phyloP scores from a whole-genome alignment of 768 basidiomycete genomes.

The Leccinum subtestaceum region DNA sequence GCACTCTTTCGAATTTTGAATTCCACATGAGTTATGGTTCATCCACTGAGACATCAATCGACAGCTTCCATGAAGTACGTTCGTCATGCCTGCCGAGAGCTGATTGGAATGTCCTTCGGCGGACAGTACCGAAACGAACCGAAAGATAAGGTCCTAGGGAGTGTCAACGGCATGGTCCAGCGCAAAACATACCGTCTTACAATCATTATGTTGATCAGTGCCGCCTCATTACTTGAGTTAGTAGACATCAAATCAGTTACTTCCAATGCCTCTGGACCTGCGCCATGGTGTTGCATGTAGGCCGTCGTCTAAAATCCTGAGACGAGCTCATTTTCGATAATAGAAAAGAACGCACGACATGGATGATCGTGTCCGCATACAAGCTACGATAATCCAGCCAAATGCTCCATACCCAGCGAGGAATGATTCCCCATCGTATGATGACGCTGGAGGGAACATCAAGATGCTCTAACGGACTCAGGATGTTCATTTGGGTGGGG shows the following conservation, averaged over 20 bases:
- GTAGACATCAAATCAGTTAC: conserved; percentile 1
- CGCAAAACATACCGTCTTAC: conserved; percentile 16
- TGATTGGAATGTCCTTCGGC: conserved; percentile 8
- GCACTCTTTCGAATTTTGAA: conserved; percentile 29
- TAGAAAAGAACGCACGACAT: conserved; percentile 40
- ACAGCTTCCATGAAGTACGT: conserved; percentile 21
- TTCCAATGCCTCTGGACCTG: conserved; percentile 1
- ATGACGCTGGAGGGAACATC: conserved; percentile 49
- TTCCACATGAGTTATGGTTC: conserved; percentile 20
- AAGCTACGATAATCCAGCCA: conserved; percentile 56
- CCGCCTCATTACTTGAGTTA: conserved; percentile 2
- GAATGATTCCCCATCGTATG: conserved; percentile 53
- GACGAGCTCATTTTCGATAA: neutral
- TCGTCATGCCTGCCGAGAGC: conserved; percentile 17
- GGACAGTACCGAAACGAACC: conserved; percentile 24
- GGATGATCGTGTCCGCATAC: conserved; percentile 47
- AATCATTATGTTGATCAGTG: conserved; percentile 26
- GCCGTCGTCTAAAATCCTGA: conserved; percentile 42
- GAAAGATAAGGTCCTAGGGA: conserved; percentile 19
- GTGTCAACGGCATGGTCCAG: conserved; percentile 3
- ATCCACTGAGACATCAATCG: conserved; percentile 23
- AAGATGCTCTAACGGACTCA: conserved; percentile 22
- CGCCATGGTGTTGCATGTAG: conserved; percentile 47
- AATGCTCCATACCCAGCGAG: conserved; percentile 64
- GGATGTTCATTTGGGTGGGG: conserved; percentile 1